These are phyloP conservation scores for Ettlia oleoabundans DNA, from an alignment of 139 green algal genomes.

Conservation along the genomic window DNA sequence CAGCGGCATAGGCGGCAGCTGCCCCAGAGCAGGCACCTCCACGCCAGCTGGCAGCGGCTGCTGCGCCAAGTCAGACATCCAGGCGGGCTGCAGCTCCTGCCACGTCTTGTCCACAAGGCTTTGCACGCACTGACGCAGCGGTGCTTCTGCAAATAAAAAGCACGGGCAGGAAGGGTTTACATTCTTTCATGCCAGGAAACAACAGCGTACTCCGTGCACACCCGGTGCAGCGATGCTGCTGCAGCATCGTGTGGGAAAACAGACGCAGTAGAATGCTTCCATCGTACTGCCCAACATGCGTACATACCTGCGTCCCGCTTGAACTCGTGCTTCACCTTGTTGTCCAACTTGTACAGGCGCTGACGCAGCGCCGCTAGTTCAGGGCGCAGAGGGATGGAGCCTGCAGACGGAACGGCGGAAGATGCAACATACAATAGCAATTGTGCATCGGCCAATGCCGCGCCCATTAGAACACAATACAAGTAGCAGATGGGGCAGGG, in stretches of 20 bases:
- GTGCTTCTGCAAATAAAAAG: not conserved
- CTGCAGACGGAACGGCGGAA: not conserved
- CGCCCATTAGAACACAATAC: no score
- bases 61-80: conserved; percentile 21
- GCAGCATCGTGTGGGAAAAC: no score
- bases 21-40: no score
- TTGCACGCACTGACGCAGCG: conserved; percentile 33
- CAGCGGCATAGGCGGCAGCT: not conserved
- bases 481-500: no score
- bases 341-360: conserved; percentile 36
- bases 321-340: conserved; percentile 39
- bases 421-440: no score
- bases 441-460: no score
- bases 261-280: no score
- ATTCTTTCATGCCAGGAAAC: no score
- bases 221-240: not conserved
- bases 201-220: not conserved
- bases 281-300: no score
- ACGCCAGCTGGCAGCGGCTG: not conserved
- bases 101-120: conserved; percentile 32
- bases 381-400: conserved; percentile 29
- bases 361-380: conserved; percentile 31
- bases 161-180: not conserved
- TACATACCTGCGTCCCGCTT: conserved; percentile 15
- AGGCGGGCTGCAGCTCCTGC: conserved; percentile 30